Percentiles rank a stretch among this genome's conserved stretches.
Evolutionary conservation across 1,284 basidiomycete genomes (phyloP).

Genomic region (Fistulina hepatica): DNA sequence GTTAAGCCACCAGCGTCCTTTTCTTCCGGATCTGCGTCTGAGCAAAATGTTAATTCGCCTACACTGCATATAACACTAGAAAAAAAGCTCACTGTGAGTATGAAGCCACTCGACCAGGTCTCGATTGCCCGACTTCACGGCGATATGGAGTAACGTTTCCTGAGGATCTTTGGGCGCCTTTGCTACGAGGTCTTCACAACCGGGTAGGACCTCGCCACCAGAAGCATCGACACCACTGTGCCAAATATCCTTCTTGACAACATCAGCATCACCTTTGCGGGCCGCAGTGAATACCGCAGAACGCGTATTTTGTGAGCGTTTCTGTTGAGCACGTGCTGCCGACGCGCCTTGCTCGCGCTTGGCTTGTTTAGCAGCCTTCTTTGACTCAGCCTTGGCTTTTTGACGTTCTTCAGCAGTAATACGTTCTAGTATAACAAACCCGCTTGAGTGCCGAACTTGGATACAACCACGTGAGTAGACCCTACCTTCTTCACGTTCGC

Average conservation of each 20-base stretch:
- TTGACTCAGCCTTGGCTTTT: constrained; percentile 39
- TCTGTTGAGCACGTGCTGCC: constrained; percentile 33
- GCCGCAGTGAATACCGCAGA: constrained; percentile 55
- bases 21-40: constrained; percentile 64
- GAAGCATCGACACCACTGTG: constrained; percentile 58
- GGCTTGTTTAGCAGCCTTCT: constrained; percentile 42
- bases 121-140: constrained; percentile 38
- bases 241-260: constrained; percentile 54
- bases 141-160: constrained; percentile 62
- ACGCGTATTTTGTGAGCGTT: constrained; percentile 42
- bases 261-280: constrained; percentile 36
- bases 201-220: constrained; percentile 52
- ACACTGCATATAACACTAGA: constrained; percentile 15
- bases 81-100: constrained; percentile 43
- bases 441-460: constrained; percentile 11
- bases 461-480: neutral
- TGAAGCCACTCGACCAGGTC: constrained; percentile 58
- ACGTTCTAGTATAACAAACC: constrained; percentile 29
- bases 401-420: constrained; percentile 45
- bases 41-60: constrained; percentile 15
- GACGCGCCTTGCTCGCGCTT: constrained; percentile 41
- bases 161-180: constrained; percentile 37
- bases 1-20: constrained; percentile 45
- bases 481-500: constrained; percentile 43
- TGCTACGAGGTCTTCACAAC: constrained; percentile 42